Percentiles rank a stretch among this genome's conserved stretches.
phyloP scores from a whole-genome alignment of 805 yeast genomes.

The Cyberlindnera maritima region DNA sequence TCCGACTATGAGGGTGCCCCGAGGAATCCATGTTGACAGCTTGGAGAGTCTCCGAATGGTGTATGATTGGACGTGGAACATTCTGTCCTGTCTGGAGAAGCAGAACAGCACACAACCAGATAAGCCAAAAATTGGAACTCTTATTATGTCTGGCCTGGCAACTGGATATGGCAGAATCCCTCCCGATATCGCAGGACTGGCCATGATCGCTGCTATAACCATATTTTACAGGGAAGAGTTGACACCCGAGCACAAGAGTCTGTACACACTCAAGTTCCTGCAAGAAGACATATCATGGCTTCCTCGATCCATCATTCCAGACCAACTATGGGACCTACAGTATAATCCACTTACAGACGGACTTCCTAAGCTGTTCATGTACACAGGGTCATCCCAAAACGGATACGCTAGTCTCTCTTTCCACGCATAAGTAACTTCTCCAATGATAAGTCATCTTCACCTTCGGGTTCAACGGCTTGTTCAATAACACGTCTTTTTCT shows the following conservation, averaged over 20 bases:
- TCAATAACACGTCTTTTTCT: conserved; percentile 1
- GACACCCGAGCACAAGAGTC: conserved; percentile 7
- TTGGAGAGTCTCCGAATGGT: conserved; percentile 24
- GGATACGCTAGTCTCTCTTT: conserved; percentile 1
- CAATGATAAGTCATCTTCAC: conserved; percentile 10
- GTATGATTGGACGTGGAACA: conserved; percentile 39
- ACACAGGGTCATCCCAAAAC: background rate
- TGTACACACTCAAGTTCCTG: conserved; percentile 7
- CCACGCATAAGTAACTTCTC: conserved; percentile 7
- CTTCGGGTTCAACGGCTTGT: conserved; percentile 1
- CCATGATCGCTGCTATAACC: conserved; percentile 36
- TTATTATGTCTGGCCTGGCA: conserved; percentile 38
- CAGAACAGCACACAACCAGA: conserved; percentile 9
- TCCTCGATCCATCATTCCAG: background rate
- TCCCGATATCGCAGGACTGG: conserved; percentile 29
- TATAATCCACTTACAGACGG: conserved; percentile 5
- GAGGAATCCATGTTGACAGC: conserved; percentile 9
- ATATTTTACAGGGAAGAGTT: conserved; percentile 20
- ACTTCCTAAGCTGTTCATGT: conserved; percentile 6
- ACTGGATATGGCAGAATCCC: conserved; percentile 40
- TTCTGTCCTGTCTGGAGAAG: conserved; percentile 20
- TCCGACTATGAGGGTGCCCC: conserved; percentile 41
- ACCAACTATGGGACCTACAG: background rate
- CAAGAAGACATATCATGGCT: conserved; percentile 10
- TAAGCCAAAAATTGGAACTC: conserved; percentile 1